phyloP scores from a whole-genome alignment of 2,329 filamentous ascomycete species.

The Escovopsis sp. region DNA sequence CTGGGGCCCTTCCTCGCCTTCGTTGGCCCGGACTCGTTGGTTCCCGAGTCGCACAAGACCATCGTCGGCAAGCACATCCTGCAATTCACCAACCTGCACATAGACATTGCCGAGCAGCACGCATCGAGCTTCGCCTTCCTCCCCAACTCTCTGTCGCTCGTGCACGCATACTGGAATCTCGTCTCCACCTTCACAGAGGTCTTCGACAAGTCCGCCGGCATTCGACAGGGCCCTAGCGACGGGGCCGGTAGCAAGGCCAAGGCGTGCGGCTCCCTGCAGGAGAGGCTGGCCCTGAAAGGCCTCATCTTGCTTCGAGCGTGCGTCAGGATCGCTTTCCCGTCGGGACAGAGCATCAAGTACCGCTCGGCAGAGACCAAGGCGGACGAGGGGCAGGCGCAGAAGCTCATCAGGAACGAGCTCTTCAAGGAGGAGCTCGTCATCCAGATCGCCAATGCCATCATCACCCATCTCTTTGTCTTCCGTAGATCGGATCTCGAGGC shows the following conservation, averaged over 20 bases:
- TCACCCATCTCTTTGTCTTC: constrained; percentile 81
- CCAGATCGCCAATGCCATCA: constrained; percentile 68
- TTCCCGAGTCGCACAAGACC: constrained; percentile 38
- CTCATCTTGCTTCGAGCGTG: constrained; percentile 71
- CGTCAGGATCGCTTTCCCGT: constrained; percentile 70
- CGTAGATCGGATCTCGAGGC: constrained; percentile 70
- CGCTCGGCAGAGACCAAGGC: constrained; percentile 57
- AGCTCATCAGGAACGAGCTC: constrained; percentile 55
- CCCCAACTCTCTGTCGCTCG: constrained; percentile 62
- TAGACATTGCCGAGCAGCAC: constrained; percentile 68
- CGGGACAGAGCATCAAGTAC: constrained; percentile 71
- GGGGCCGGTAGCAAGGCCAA: constrained; percentile 29
- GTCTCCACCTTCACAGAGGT: constrained; percentile 61
- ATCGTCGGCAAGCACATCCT: constrained; percentile 73
- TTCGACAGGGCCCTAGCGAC: constrained; percentile 28
- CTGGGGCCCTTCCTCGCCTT: constrained; percentile 61
- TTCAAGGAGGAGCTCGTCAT: constrained; percentile 63
- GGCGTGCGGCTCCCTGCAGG: constrained; percentile 48
- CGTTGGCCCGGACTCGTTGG: constrained; percentile 38
- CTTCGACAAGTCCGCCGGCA: constrained; percentile 47
- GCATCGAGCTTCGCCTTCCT: constrained; percentile 71
- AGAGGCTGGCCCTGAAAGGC: constrained; percentile 70
- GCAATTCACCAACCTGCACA: constrained; percentile 82
- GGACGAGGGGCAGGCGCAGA: constrained; percentile 56
- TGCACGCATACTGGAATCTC: constrained; percentile 73